phyloP scores from a whole-genome alignment of 1,284 basidiomycete species.

The Ustilago xerochloae region DNA sequence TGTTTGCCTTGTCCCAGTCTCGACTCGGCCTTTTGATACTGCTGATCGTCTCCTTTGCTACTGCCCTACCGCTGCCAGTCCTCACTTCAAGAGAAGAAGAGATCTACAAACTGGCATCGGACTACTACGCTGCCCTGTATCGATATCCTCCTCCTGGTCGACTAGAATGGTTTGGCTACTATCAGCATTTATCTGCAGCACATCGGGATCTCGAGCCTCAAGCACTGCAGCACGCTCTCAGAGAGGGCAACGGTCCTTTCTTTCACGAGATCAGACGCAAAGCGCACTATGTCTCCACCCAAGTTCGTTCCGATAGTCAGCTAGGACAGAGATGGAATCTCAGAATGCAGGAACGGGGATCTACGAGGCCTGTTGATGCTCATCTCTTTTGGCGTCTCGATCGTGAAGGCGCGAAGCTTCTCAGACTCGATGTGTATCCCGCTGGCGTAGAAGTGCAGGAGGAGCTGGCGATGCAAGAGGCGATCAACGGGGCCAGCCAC shows the following conservation, averaged over 20 bases:
- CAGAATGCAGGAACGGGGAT: not conserved
- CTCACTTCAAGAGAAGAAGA: not conserved
- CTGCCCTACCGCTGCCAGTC: not conserved
- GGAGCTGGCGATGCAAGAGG: constrained; percentile 6
- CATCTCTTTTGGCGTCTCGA: constrained; percentile 14
- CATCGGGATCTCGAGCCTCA: constrained; percentile 4
- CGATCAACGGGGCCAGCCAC: not conserved
- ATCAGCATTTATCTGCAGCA: constrained; percentile 1
- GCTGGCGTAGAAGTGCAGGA: not conserved
- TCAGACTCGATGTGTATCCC: constrained; percentile 9
- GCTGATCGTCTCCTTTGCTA: not conserved
- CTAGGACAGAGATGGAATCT: constrained; percentile 15
- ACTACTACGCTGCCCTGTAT: not conserved
- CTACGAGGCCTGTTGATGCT: not conserved
- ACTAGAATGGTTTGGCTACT: not conserved
- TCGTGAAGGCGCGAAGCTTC: not conserved
- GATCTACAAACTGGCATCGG: not conserved
- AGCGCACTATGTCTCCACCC: constrained; percentile 1
- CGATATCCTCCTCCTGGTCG: not conserved
- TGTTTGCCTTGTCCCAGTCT: not conserved
- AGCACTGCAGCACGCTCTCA: constrained; percentile 2
- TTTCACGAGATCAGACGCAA: not conserved
- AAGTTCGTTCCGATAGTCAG: not conserved
- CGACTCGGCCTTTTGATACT: not conserved
- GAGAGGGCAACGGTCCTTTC: constrained; percentile 4